A percentile compares a stretch with the other conserved stretches of the same genome.
Conservation (phyloP, 1,284 basidiomycete species). For the Agroathelia rolfsii region DNA sequence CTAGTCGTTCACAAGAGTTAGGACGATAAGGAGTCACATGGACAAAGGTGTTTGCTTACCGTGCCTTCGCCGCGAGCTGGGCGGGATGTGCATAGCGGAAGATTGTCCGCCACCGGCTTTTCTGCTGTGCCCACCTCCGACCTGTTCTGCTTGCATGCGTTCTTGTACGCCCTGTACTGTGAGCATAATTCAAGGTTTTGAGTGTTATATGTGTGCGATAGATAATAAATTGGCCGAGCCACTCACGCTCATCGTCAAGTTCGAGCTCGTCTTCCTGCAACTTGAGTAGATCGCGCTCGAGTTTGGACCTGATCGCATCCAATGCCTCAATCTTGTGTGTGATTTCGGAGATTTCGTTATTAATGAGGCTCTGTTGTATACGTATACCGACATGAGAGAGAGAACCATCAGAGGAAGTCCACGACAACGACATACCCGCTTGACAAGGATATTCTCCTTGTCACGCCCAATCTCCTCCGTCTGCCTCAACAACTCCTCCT, state of each 20-base stretch:
- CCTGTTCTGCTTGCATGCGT: constrained; percentile 63
- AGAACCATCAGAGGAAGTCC: constrained; percentile 4
- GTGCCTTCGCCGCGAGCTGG: constrained; percentile 67
- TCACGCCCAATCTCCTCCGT: constrained; percentile 78
- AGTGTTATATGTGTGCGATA: not conserved
- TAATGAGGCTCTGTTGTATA: constrained; percentile 59
- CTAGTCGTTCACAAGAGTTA: constrained; percentile 25
- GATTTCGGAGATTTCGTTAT: constrained; percentile 81
- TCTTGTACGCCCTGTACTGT: constrained; percentile 83
- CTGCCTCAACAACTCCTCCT: constrained; percentile 76
- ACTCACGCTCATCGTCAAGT: constrained; percentile 84
- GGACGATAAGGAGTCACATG: constrained; percentile 13
- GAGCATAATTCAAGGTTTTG: constrained; percentile 9
- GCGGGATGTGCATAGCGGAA: constrained; percentile 40
- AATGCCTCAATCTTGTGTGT: constrained; percentile 82
- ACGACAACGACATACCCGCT: constrained; percentile 51
- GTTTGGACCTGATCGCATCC: constrained; percentile 69
- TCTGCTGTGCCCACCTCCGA: constrained; percentile 26
- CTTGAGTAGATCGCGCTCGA: constrained; percentile 78
- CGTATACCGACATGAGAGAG: constrained; percentile 10
- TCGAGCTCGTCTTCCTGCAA: constrained; percentile 94
- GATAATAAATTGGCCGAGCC: constrained; percentile 6
- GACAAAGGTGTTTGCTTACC: constrained; percentile 28
- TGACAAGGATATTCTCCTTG: constrained; percentile 83
- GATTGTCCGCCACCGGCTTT: constrained; percentile 25